Base-by-base conservation (phyloP, 2,329 filamentous ascomycete genomes). In the Claviceps maximensis region DNA sequence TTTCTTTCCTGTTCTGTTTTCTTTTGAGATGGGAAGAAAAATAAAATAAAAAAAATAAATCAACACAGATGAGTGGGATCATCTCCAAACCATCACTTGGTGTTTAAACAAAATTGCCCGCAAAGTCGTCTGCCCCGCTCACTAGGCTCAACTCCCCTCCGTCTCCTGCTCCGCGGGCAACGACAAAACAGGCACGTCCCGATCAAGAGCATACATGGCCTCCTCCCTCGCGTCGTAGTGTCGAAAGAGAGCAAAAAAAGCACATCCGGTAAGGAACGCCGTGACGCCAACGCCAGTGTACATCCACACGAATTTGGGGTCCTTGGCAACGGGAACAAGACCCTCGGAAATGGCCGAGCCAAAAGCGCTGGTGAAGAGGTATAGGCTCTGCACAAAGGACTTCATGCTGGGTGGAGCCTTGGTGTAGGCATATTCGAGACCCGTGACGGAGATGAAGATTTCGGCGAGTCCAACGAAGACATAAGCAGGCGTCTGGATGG, bases 371-470 rank as follows among this genome's bases (percentile, higher is more conserved):
- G 78, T 83, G 56, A 83, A 72, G 53, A 82, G 71, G 60, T 78
- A 83, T n/a, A 83, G 61, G 13, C 74, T 74, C 63, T 74, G 75
- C 31, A 79, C 71, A 71, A 79, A 79, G 0, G 77, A 80, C 64
- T 82, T 79, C 82, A 87, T 86, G 63, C 74, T 79, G 44, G 77
- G 76, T 2, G 84, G 84, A 0, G 84, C 84, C 67, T 87, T 86
- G 61, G 82, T 86, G 67, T 82, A 87, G 19, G 83, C 84, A 58
- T 87, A 87, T 64, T 88, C 84, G 12, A 86, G 75, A 56, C 80
- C 79, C 1, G 83, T 85, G 56, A 87, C 80, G 12, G 79, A 83
- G 47, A 79, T 78, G 60, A 83, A 78, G 54, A 83, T 81, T 63
- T 84, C 79, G 0, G 77, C 72, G 15, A 79, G 65, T 21, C 75